These are phyloP conservation scores for Lindgomyces ingoldianus DNA, from an alignment of 495 filamentous ascomycete genomes.

Conservation along the genomic window DNA sequence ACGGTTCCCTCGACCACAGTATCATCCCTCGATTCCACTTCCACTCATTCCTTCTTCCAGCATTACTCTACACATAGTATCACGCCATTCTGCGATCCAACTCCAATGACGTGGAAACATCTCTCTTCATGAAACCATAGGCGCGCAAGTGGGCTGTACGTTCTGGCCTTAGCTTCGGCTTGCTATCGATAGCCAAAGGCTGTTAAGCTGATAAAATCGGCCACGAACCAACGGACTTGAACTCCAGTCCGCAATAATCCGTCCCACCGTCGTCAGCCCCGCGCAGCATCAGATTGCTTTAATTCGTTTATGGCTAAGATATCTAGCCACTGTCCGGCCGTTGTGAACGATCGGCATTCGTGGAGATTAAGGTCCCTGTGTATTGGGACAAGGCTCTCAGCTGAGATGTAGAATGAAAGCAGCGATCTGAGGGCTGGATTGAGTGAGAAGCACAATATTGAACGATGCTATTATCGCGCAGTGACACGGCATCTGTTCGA, in stretches of 20 bases:
- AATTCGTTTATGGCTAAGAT: background rate
- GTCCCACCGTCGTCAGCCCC: background rate
- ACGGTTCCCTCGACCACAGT: too few relatives aligned
- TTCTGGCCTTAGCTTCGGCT: background rate
- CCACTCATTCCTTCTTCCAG: background rate
- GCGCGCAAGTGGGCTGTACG: background rate
- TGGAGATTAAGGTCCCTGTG: background rate
- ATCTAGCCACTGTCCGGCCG: background rate
- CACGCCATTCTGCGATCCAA: background rate
- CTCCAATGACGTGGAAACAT: background rate
- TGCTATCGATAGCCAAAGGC: background rate
- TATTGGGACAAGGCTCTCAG: background rate
- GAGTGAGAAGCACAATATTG: background rate
- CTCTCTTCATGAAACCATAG: background rate
- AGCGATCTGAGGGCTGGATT: background rate
- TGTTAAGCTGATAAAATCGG: background rate
- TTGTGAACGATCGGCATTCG: background rate
- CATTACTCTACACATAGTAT: background rate
- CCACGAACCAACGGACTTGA: background rate
- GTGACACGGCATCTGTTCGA: background rate
- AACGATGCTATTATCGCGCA: background rate
- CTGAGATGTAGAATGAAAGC: background rate
- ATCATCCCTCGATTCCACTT: background rate
- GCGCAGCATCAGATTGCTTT: background rate
- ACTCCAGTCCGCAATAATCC: background rate